These are phyloP conservation scores for Sugiyamaella floridensis DNA, from an alignment of 805 yeast species.

Conservation along the genomic window DNA sequence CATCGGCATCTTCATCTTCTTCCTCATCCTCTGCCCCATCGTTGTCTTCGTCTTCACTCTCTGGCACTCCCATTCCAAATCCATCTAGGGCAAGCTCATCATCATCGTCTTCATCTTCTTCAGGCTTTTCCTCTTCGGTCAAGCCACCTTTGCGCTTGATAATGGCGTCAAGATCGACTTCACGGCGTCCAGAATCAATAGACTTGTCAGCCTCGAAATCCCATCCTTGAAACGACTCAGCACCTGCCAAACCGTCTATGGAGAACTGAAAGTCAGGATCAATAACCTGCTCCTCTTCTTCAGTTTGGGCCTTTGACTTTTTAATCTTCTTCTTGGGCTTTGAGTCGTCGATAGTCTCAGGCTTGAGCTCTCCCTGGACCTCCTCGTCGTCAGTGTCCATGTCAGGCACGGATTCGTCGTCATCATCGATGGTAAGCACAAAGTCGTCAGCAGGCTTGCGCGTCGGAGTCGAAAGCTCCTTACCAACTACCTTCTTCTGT, in stretches of 20 bases:
- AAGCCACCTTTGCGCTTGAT: conserved; percentile 82
- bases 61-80: conserved; percentile 30
- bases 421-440: conserved; percentile 72
- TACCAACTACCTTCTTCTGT: background rate
- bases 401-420: conserved; percentile 61
- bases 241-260: conserved; percentile 38
- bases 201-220: conserved; percentile 57
- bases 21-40: conserved; percentile 27
- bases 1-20: conserved; percentile 27
- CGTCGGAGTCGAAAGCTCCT: background rate
- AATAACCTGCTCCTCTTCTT: conserved; percentile 43
- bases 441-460: conserved; percentile 40
- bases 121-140: conserved; percentile 26
- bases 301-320: conserved; percentile 22
- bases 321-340: conserved; percentile 10
- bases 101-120: conserved; percentile 33
- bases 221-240: conserved; percentile 64
- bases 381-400: conserved; percentile 45
- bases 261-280: conserved; percentile 72
- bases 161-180: conserved; percentile 82
- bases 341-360: background rate
- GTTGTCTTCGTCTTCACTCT: conserved; percentile 29
- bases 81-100: conserved; percentile 40
- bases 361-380: conserved; percentile 9
- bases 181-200: conserved; percentile 34